phyloP scores from a whole-genome alignment of 1,284 basidiomycete species.

The Macrocystidia cucumis region DNA sequence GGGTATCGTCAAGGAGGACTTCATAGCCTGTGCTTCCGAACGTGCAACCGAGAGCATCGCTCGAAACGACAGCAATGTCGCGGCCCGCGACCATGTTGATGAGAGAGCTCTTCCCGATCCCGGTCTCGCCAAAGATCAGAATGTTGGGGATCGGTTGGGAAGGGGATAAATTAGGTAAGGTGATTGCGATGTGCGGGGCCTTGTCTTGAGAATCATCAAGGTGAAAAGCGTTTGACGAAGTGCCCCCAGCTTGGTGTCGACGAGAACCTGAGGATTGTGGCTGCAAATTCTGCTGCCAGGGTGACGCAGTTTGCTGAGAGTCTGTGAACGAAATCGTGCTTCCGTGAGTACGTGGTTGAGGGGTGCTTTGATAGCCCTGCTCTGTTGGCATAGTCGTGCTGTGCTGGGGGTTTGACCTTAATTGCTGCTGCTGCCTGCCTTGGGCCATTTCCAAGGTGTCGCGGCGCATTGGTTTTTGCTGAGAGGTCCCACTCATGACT shows the following conservation, averaged over 20 bases:
- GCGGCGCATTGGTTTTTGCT: too few species aligned
- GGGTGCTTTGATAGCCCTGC: too few species aligned
- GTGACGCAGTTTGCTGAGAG: not conserved
- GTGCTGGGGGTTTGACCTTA: too few species aligned
- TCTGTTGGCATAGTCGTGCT: too few species aligned
- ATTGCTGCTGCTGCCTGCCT: too few species aligned
- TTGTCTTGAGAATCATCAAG: not conserved
- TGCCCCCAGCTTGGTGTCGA: not conserved
- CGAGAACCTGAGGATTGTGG: not conserved
- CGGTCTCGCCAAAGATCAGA: slow-evolving; percentile 14
- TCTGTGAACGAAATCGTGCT: too few species aligned
- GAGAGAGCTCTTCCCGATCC: slow-evolving; percentile 13
- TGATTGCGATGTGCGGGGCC: not conserved
- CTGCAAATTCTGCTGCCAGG: not conserved
- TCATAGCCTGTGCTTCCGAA: slow-evolving; percentile 6
- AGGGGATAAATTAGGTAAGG: not conserved
- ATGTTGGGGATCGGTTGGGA: slow-evolving; percentile 8
- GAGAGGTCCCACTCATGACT: too few species aligned
- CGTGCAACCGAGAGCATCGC: slow-evolving; percentile 11
- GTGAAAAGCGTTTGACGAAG: too few species aligned
- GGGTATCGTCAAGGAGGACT: slow-evolving; percentile 8
- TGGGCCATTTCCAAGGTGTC: too few species aligned
- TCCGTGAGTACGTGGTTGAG: too few species aligned
- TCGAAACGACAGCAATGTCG: slow-evolving; percentile 4
- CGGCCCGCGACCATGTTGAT: slow-evolving; percentile 13